Base-by-base conservation (phyloP, 768 basidiomycete species). In the Nevesoporus exiguus region DNA sequence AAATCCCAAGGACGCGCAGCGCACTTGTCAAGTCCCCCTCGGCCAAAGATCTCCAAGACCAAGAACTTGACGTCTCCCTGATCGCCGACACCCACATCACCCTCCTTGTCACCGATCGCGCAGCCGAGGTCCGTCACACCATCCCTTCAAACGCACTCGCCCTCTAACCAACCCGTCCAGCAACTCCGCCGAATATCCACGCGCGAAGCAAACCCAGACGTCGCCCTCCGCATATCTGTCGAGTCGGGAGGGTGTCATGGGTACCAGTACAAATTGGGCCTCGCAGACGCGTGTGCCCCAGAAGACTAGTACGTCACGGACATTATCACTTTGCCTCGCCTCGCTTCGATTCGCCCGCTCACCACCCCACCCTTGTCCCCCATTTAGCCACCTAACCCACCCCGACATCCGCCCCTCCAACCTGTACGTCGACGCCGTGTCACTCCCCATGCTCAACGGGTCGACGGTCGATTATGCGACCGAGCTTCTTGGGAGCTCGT, bases 381-480 rank as follows among this genome's bases (percentile, higher is more conserved):
- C n/a, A n/a, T n/a, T n/a, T n/a, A 50, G 49, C n/a, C 40, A 82
- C 43, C 87, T 93, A 63, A 73, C 77, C n/a, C 88, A 88, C 63
- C 86, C 89, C 0, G 77, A 73, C 14, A 74, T 90, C 47, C 77
- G 79, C 62, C 88, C 86, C 13, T 85, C 90, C 0, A 87, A 86
- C 62, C 74, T 98, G 22, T 71, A 95, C 24, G 81, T 98, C 7
- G 96, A 99, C 64, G 84, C 90, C 0, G 80, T 93, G 8, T 97
- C 95, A 0, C 77, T 99, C 31, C 74, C 80, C 4, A 78, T 98
- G 29, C 70, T 98, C 41, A 94, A 93, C 51, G 95, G 95, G 4
- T 84, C 93, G 0, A 91, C 59, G 90, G 90, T 65, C 82, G 48
- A 49, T 49, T 49, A 49, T 17, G 48, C 37, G 0, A 49, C 48